Evolutionary conservation across 129 eudicot species (phyloP).

Genomic region (Escallonia herrerae): DNA sequence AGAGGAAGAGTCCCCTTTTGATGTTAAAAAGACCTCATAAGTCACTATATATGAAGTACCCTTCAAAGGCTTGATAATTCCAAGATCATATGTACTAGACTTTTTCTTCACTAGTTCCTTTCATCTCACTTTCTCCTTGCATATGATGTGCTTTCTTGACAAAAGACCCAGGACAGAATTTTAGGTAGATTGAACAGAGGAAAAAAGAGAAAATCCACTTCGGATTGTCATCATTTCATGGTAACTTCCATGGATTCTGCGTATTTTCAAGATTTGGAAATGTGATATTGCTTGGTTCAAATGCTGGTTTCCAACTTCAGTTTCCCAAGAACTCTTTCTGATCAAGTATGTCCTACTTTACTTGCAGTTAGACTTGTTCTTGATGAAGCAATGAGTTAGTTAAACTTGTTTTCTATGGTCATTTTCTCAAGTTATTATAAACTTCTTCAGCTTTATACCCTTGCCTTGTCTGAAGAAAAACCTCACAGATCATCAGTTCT

Average conservation of each 20-base stretch:
- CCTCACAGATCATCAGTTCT: no score
- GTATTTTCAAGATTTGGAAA: background rate
- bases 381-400: background rate
- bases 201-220: background rate
- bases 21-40: conserved; percentile 19
- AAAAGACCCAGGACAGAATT: background rate
- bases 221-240: conserved; percentile 8
- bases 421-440: no score
- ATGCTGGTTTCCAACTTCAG: background rate
- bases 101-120: background rate
- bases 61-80: conserved; percentile 4
- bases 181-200: background rate
- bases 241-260: conserved; percentile 14
- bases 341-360: background rate
- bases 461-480: no score
- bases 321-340: background rate
- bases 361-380: background rate
- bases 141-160: conserved; percentile 1
- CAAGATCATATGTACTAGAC: conserved; percentile 6
- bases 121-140: conserved; percentile 12
- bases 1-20: conserved; percentile 10
- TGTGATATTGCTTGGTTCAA: background rate
- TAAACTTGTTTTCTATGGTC: background rate
- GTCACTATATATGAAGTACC: conserved; percentile 20
- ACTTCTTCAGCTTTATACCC: no score